Base-by-base conservation (phyloP, 441 rosid genomes). In the Populus hybrid region DNA sequence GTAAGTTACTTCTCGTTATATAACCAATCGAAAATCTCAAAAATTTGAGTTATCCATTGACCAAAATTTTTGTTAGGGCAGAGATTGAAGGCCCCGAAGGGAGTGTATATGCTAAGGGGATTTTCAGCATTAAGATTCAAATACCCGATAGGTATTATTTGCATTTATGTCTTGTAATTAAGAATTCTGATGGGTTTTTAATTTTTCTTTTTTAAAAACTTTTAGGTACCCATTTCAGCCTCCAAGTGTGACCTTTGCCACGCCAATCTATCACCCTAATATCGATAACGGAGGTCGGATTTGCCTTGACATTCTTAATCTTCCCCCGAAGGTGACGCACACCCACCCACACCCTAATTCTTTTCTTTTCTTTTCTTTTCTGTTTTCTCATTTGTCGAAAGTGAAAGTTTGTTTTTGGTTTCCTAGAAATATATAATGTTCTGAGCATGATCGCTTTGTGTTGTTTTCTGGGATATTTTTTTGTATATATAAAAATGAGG, bases 261-360 rank as follows among this genome's bases (percentile, higher is more conserved):
- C 95, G 10, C 98, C 94, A 31, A 86, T 93, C 67, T 93, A 93
- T 77, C 97, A 92, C 24, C 95, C 97, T 1, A 93, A 93, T 77
- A 92, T 93, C 23, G 97, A 93, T 69, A 89, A 81, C 7, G 91
- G 94, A 28, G 98, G 98, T 73, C 86, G 98, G 76, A 93, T 93
- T 83, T 93, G 97, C 89, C 94, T 93, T 26, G 98, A 93, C 82
- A 91, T 93, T 81, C 89, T 93, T 66, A 92, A 91, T 88, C 95
- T 92, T 75, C 98, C 98, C 16, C 95, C 97, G 31, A 92, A 93
- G 93, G 97, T 89, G 77, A 81, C 50, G 21, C 31, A 7, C 23
- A 40, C 45, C 45, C 14, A 40, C 45, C 14, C 45, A 40, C 45
- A 40, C 14, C 14, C 14, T 40, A 40, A 40, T 40, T 40, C 14